Evolutionary conservation across 495 filamentous ascomycete genomes (phyloP), one percentile per base, ranked within the genome.

Genomic region (Jackrogersella minutella): DNA sequence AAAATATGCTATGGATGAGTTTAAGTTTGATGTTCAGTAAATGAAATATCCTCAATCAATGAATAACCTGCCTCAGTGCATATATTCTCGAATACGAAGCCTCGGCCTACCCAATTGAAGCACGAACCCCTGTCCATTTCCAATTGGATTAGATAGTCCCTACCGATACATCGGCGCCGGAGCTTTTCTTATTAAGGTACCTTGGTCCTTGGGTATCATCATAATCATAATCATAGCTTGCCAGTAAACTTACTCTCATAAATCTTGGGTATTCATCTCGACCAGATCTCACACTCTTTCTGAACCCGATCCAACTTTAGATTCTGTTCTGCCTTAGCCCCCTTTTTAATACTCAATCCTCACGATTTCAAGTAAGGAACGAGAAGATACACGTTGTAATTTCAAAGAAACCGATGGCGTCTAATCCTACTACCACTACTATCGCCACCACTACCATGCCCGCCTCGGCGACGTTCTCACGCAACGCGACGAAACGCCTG

Each of bases 401-500:
- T 39, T n/a, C 31, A n/a, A 5, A 16, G 11, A 31, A 46, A 17
- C 22, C 28, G 14, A 67, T 67, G 64, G 28, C 64, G 28, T 56
- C 58, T n/a, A 46, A 46, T 24, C 3, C n/a, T n/a, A n/a, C n/a
- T n/a, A n/a, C n/a, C n/a, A n/a, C n/a, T n/a, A n/a, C n/a, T n/a
- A n/a, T n/a, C n/a, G n/a, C n/a, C n/a, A n/a, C n/a, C n/a, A n/a
- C 26, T 30, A 14, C 24, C 41, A 13, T 16, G 21, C 19, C 63
- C 14, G 19, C 22, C 46, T 51, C 62, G 40, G 64, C 54, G 49
- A 36, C 66, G 19, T 66, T 62, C 37, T 49, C 70, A 26, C 70
- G 68, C 51, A 78, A 64, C 64, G 80, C 79, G 11, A 69, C 74
- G 13, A 76, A 77, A 53, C 78, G 81, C 13, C 71, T 83, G 44